Evolutionary conservation across 306 rosid species (phyloP), one percentile per base, ranked within the genome.

Genomic region (Fragaria ananassa): DNA sequence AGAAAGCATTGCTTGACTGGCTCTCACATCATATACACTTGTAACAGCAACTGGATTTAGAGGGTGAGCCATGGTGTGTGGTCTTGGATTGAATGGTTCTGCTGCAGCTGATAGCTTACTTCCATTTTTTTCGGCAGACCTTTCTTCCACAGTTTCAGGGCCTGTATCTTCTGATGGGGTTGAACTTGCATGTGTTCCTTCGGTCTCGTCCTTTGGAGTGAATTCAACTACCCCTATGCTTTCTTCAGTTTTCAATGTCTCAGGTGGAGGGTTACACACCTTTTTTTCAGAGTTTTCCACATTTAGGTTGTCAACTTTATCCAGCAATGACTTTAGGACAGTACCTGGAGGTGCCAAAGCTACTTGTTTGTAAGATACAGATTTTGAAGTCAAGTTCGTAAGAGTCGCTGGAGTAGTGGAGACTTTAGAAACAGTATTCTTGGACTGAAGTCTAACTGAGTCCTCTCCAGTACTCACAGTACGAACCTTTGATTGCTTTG

Each of bases 71-170:
- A 73, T 49, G 47, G 89, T 39, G 51, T 86, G 37, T 9, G 83
- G 79, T 80, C 92, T 92, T 0, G 98, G 98, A 82, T 54, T 92
- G 90, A 90, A 95, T 1, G 98, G 98, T 74, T 95, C 86, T 0
- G 98, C 98, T 4, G 97, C 87, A 27, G 98, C 98, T 0, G 98
- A 95, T 81, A 95, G 96, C 88, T 95, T 95, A 50, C 93, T 95
- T 45, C 89, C 91, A 88, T 88, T 90, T 72, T 80, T 76, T 76
- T 95, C 97, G 54, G 76, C 44, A 9, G 88, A 81, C 41, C 78
- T 92, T 83, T 77, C 83, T 77, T 88, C 95, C 64, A 89, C 88
- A 18, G 21, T 65, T 50, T 87, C 93, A 51, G 80, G 81, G 37
- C 75, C 80, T 63, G 73, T 84, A 70, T 62, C 70, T 76, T 91